These are phyloP conservation scores for Nicotiana knightiana DNA, from an alignment of 257 asterid genomes.

Conservation along the genomic window DNA sequence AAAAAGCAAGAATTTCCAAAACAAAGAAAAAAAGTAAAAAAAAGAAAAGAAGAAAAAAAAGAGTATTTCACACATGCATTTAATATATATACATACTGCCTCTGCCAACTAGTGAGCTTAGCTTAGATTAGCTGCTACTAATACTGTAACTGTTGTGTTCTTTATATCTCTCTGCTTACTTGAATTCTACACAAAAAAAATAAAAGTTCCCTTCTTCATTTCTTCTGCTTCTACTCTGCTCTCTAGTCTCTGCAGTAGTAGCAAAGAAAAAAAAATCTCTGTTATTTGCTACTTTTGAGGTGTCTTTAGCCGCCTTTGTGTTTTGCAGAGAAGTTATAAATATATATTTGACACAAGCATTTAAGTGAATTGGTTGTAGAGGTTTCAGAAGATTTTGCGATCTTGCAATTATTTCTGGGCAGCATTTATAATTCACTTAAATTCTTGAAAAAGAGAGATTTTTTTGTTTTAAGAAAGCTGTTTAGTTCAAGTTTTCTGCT, in stretches of 20 bases:
- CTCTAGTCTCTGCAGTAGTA: neutral
- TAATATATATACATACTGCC: conserved; percentile 5
- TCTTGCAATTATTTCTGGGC: conserved; percentile 6
- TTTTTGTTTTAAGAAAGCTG: neutral
- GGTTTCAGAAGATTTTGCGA: neutral
- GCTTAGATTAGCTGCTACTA: conserved; percentile 9
- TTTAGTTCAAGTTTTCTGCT: neutral
- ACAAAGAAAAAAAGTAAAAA: neutral
- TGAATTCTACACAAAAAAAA: neutral
- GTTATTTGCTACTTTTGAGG: conserved; percentile 23
- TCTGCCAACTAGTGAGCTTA: neutral
- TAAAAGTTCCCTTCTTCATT: conserved; percentile 7
- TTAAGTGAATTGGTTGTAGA: conserved; percentile 11
- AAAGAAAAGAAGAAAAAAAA: neutral
- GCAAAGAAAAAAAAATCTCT: neutral
- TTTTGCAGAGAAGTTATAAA: conserved; percentile 14
- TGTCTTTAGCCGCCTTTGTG: conserved; percentile 32
- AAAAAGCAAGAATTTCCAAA: conserved; percentile 14
- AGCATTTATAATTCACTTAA: conserved; percentile 11
- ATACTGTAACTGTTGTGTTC: neutral
- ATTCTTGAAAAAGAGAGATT: neutral
- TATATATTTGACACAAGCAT: conserved; percentile 9
- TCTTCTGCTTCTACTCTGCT: neutral
- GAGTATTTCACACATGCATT: conserved; percentile 10
- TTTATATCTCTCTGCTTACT: conserved; percentile 8